Percentiles rank a stretch among this genome's conserved stretches.
phyloP scores from a whole-genome alignment of 192 early-diverging fungal species.

The Backusella australiensis region DNA sequence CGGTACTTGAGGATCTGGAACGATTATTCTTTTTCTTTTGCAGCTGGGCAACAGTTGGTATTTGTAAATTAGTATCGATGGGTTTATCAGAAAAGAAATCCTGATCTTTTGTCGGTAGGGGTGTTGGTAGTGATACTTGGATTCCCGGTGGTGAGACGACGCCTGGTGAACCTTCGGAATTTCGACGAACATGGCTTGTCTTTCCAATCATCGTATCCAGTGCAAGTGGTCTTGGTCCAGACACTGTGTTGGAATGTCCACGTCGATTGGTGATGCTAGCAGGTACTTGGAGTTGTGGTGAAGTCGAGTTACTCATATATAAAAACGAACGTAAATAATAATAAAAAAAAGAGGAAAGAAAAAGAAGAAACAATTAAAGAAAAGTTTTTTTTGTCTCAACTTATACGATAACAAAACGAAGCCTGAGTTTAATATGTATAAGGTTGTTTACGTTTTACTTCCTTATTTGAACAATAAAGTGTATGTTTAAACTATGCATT shows the following conservation, averaged over 20 bases:
- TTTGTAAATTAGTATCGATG: background rate
- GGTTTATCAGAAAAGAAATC: background rate
- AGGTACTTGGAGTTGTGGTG: background rate
- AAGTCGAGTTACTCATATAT: background rate
- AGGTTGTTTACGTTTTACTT: background rate
- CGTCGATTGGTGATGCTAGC: background rate
- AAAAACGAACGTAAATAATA: background rate
- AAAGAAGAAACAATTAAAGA: background rate
- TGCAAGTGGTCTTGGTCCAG: background rate
- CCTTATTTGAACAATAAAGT: background rate
- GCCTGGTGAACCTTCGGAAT: conserved; percentile 33
- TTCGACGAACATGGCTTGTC: conserved; percentile 14
- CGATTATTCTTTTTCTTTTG: background rate
- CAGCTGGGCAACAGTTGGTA: background rate
- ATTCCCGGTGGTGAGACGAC: background rate
- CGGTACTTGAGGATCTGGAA: conserved; percentile 15
- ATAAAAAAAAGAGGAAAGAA: background rate
- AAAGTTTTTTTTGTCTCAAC: background rate
- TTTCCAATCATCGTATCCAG: background rate
- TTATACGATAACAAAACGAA: background rate
- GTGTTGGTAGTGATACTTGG: background rate
- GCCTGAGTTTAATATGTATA: background rate
- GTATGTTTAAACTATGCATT: background rate
- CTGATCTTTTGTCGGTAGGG: background rate
- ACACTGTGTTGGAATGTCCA: conserved; percentile 15